Evolutionary conservation across 495 filamentous ascomycete genomes (phyloP).

Genomic region (Clavariopsis aquatica): DNA sequence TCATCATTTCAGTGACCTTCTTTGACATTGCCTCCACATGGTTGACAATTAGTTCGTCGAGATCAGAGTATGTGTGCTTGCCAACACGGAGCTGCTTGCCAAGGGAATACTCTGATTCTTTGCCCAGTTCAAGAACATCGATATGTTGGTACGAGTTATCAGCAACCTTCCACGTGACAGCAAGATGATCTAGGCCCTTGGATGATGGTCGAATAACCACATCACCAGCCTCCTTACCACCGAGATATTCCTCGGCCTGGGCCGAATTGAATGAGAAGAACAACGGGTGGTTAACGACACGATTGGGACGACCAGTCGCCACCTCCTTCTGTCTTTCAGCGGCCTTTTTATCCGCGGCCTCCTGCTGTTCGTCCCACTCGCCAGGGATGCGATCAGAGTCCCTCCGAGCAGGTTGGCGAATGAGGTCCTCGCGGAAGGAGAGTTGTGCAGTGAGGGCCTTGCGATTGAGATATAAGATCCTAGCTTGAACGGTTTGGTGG

Average conservation of each 20-base stretch:
- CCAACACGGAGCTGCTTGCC: slow-evolving; percentile 81
- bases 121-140: slow-evolving; percentile 93
- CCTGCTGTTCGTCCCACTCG: slow-evolving; percentile 84
- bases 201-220: slow-evolving; percentile 94
- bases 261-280: slow-evolving; percentile 90
- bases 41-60: slow-evolving; percentile 95
- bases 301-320: slow-evolving; percentile 73
- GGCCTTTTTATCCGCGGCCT: slow-evolving; percentile 72
- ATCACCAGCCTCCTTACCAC: slow-evolving; percentile 79
- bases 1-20: slow-evolving; percentile 95
- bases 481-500: slow-evolving; percentile 83
- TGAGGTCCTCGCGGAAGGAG: slow-evolving; percentile 75
- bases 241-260: slow-evolving; percentile 92
- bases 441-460: slow-evolving; percentile 79
- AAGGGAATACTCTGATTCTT: slow-evolving; percentile 92
- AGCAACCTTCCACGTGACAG: slow-evolving; percentile 97
- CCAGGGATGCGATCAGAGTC: slow-evolving; percentile 67
- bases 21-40: slow-evolving; percentile 97
- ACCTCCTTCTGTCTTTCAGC: slow-evolving; percentile 77
- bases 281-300: slow-evolving; percentile 94
- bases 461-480: slow-evolving; percentile 80
- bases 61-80: slow-evolving; percentile 87
- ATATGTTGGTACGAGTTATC: slow-evolving; percentile 95
- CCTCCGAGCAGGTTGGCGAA: slow-evolving; percentile 67
- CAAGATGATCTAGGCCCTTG: slow-evolving; percentile 90